Conservation (phyloP, 1,284 basidiomycete species). For the Schizopora paradoxa region DNA sequence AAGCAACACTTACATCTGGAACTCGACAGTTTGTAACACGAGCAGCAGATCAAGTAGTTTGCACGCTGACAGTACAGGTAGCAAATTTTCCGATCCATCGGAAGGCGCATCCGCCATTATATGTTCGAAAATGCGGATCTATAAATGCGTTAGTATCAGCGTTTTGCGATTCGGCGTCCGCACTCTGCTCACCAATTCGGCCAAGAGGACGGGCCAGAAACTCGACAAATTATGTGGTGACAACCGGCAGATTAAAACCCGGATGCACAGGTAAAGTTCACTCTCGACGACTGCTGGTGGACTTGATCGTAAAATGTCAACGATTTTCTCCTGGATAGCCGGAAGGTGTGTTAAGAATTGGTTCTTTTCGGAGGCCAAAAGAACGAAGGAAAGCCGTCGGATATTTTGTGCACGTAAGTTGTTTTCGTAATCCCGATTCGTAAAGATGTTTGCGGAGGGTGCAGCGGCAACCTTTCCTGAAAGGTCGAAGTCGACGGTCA, state of each 20-base stretch:
- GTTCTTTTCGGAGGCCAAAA: slow-evolving; percentile 86
- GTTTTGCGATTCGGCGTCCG: neutral
- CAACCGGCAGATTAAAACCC: slow-evolving; percentile 89
- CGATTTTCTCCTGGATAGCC: slow-evolving; percentile 92
- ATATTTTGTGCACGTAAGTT: slow-evolving; percentile 84
- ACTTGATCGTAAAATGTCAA: slow-evolving; percentile 83
- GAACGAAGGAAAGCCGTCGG: slow-evolving; percentile 79
- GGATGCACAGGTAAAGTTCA: slow-evolving; percentile 91
- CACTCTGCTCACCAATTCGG: slow-evolving; percentile 71
- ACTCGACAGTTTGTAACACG: slow-evolving; percentile 92
- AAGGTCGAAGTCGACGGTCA: no score
- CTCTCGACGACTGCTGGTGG: slow-evolving; percentile 84
- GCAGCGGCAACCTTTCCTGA: slow-evolving; percentile 78
- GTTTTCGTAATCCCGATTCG: slow-evolving; percentile 93
- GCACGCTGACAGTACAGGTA: slow-evolving; percentile 80
- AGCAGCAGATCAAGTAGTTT: slow-evolving; percentile 93
- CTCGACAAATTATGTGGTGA: slow-evolving; percentile 88
- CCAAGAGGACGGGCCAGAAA: slow-evolving; percentile 95
- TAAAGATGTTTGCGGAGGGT: slow-evolving; percentile 94
- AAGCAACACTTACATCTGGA: slow-evolving; percentile 75
- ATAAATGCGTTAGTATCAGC: slow-evolving; percentile 17
- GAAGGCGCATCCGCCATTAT: slow-evolving; percentile 53
- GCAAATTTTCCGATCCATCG: slow-evolving; percentile 80
- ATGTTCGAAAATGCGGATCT: slow-evolving; percentile 78
- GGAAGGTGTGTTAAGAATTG: slow-evolving; percentile 88